Conservation (phyloP, 495 filamentous ascomycete genomes). For the Aspergillus nidulans region DNA sequence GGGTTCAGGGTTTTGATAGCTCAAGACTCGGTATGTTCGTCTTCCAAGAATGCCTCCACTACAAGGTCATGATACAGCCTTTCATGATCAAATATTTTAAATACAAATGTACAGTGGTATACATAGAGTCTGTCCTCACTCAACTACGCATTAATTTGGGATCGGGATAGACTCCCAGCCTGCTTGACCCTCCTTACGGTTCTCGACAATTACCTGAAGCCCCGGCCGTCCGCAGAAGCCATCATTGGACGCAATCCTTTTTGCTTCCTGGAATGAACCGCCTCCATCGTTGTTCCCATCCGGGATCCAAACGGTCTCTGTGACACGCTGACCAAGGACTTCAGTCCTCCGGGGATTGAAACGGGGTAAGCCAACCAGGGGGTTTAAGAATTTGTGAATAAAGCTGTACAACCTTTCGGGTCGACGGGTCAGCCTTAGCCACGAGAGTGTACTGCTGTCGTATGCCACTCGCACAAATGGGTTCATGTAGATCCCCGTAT, state of each 20-base stretch:
- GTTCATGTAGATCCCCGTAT: slow-evolving; percentile 64
- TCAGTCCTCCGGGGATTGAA: slow-evolving; percentile 56
- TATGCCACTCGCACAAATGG: slow-evolving; percentile 70
- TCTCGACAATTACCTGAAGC: slow-evolving; percentile 53
- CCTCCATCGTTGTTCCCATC: slow-evolving; percentile 24
- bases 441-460: slow-evolving; percentile 45
- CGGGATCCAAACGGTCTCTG: slow-evolving; percentile 51
- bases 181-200: slow-evolving; percentile 45
- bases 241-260: slow-evolving; percentile 43
- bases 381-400: slow-evolving; percentile 51
- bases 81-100: background rate
- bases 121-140: background rate
- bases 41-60: background rate
- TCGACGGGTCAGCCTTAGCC: slow-evolving; percentile 50
- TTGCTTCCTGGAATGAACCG: slow-evolving; percentile 39
- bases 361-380: slow-evolving; percentile 49
- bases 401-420: slow-evolving; percentile 57
- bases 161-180: slow-evolving; percentile 47
- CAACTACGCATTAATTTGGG: slow-evolving; percentile 17
- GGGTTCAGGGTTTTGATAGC: too few relatives aligned
- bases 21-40: too few relatives aligned
- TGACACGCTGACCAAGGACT: slow-evolving; percentile 47
- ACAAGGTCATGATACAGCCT: background rate
- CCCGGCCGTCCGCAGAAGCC: slow-evolving; percentile 56
- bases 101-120: background rate